phyloP scores from a whole-genome alignment of 306 rosid species.

The Acmispon strigosus region DNA sequence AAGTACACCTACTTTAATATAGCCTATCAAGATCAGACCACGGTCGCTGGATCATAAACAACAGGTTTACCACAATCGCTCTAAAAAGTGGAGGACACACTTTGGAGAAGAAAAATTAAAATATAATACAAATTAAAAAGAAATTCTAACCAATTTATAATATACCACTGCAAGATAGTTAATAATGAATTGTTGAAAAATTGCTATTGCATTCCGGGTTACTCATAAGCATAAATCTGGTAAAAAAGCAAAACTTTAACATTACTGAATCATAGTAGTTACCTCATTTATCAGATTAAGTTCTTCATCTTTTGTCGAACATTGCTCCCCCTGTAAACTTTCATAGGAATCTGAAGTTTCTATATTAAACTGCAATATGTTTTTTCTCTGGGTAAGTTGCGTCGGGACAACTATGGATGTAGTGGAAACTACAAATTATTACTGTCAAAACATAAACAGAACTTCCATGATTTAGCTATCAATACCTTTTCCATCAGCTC shows the following conservation, averaged over 20 bases:
- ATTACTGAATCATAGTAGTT: neutral
- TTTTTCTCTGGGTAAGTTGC: neutral
- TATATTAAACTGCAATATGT: slow-evolving; percentile 8
- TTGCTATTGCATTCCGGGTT: neutral
- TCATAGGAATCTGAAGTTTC: slow-evolving; percentile 12
- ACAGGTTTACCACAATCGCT: neutral
- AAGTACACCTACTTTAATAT: neutral
- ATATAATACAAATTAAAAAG: neutral
- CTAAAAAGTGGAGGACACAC: neutral
- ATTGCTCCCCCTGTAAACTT: slow-evolving; percentile 15
- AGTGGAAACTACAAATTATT: neutral
- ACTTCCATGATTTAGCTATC: slow-evolving; percentile 4
- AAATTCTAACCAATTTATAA: neutral
- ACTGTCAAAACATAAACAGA: neutral
- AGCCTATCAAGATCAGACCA: neutral
- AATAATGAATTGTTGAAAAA: neutral
- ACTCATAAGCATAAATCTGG: neutral
- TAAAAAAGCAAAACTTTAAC: neutral
- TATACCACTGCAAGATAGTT: neutral
- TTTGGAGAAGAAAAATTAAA: neutral
- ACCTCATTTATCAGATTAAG: slow-evolving; percentile 37
- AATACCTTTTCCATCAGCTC: slow-evolving; percentile 47
- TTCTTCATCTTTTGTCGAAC: slow-evolving; percentile 24
- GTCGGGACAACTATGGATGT: neutral
- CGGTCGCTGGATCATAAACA: neutral